Conservation (phyloP, 2,329 filamentous ascomycete genomes). For the Chaetomium olivaceum region DNA sequence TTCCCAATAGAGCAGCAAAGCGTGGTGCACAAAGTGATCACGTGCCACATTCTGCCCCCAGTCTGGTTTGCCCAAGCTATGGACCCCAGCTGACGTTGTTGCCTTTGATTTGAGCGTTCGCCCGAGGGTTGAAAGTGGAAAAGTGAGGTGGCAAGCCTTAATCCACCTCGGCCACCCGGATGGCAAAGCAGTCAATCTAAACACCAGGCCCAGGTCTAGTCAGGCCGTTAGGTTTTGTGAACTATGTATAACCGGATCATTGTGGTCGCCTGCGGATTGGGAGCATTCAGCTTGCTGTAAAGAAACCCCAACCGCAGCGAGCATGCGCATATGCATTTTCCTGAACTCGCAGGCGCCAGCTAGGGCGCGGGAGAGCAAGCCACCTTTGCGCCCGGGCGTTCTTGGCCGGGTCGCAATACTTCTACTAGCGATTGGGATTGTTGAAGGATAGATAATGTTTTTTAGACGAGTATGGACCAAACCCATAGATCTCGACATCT, state of each 20-base stretch:
- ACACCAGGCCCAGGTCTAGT: too few relatives aligned
- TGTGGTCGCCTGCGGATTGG: neutral
- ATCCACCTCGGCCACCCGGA: too few relatives aligned
- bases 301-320: neutral
- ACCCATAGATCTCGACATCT: too few relatives aligned
- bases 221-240: too few relatives aligned
- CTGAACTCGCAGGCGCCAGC: neutral
- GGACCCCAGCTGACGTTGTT: neutral
- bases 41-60: neutral
- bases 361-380: neutral
- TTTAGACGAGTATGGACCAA: too few relatives aligned
- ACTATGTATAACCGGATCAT: too few relatives aligned
- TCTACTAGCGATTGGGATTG: neutral
- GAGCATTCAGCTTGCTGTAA: too few relatives aligned
- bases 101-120: neutral
- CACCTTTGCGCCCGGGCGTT: too few relatives aligned
- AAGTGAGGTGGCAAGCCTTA: neutral
- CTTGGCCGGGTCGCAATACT: too few relatives aligned
- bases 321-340: conserved; percentile 1
- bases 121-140: neutral
- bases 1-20: neutral
- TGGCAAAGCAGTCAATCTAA: too few relatives aligned
- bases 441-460: neutral
- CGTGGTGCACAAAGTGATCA: neutral
- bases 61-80: neutral